Base-by-base conservation (phyloP, 306 rosid genomes). In the Potentilla sterilis region DNA sequence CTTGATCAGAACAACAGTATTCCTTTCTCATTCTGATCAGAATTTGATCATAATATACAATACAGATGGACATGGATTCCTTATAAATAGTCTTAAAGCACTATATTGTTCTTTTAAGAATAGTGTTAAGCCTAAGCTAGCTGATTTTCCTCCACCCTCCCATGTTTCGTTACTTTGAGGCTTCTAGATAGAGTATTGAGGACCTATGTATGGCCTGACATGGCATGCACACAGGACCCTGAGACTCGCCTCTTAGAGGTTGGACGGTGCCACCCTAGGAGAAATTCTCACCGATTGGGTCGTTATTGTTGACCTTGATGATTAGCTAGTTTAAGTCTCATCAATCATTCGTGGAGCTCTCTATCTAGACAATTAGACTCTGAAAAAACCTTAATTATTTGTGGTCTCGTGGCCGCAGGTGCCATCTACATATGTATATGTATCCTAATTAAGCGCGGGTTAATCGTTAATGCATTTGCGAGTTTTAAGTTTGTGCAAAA, bases 261-360 rank as follows among this genome's bases (percentile, higher is more conserved):
- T 72, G 69, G 80, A 24, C 88, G 80, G 84, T 82, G 78, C 88
- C 84, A 83, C 81, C 81, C 75, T 7, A 9, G 35, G 49, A 41
- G 83, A 85, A 65, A 58, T 5, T 70, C 75, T 19, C 40, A 21
- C 28, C 43, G 24, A 54, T 54, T 37, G 24, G 40, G 38, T 72
- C 40, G 51, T 55, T 54, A 38, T 52, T 14, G 55, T 54, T 54
- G 51, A 72, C 76, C 66, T 13, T 11, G 64, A 58, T 51, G 8
- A 52, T 37, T 4, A 19, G 47, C 52, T 44, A 37, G 46, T 43
- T n/a, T n/a, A 51, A 34, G 46, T 49, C 49, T 28, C 28, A 28
- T 28, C 1, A 28, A 28, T 28, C 28, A 28, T 28, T 28, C 28
- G 28, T 28, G 28, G 28, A 19, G 28, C 24, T 18, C 9, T 40